Evolutionary conservation across 805 yeast species (phyloP).

Genomic region (Sporopachydermia lactativora): DNA sequence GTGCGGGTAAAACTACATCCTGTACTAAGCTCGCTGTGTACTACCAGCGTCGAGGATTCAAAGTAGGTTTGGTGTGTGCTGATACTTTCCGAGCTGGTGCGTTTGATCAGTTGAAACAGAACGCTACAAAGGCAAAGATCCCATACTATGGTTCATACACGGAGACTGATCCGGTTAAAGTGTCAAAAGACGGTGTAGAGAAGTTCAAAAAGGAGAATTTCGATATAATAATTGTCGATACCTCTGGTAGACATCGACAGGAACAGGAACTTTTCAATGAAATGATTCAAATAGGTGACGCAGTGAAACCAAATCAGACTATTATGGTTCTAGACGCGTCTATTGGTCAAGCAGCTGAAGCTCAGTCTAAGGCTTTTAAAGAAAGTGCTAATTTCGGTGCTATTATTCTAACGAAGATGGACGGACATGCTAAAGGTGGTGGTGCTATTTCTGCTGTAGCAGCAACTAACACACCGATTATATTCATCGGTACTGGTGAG

Average conservation of each 20-base stretch:
- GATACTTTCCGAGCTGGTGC: slow-evolving; percentile 99
- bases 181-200: slow-evolving; percentile 82
- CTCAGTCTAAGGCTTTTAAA: slow-evolving; percentile 88
- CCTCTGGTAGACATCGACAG: slow-evolving; percentile 96
- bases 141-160: slow-evolving; percentile 93
- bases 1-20: slow-evolving; percentile 97
- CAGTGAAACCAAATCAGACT: slow-evolving; percentile 88
- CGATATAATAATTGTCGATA: slow-evolving; percentile 89
- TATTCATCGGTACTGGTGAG: slow-evolving; percentile 97
- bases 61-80: slow-evolving; percentile 95
- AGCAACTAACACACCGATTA: slow-evolving; percentile 88
- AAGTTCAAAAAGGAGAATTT: slow-evolving; percentile 84
- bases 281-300: slow-evolving; percentile 85
- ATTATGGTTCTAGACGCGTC: slow-evolving; percentile 96
- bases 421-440: slow-evolving; percentile 98
- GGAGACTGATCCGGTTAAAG: slow-evolving; percentile 90
- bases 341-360: slow-evolving; percentile 96
- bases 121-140: slow-evolving; percentile 87
- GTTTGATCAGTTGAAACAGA: slow-evolving; percentile 94
- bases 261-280: slow-evolving; percentile 84
- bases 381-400: slow-evolving; percentile 91
- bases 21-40: slow-evolving; percentile 94
- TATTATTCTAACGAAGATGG: slow-evolving; percentile 89
- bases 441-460: slow-evolving; percentile 99
- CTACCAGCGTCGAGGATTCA: slow-evolving; percentile 85